Percentiles rank a stretch among this genome's conserved stretches.
These are phyloP conservation scores for Heimioporus retisporus DNA, from an alignment of 1,284 basidiomycete genomes.

Conservation along the genomic window DNA sequence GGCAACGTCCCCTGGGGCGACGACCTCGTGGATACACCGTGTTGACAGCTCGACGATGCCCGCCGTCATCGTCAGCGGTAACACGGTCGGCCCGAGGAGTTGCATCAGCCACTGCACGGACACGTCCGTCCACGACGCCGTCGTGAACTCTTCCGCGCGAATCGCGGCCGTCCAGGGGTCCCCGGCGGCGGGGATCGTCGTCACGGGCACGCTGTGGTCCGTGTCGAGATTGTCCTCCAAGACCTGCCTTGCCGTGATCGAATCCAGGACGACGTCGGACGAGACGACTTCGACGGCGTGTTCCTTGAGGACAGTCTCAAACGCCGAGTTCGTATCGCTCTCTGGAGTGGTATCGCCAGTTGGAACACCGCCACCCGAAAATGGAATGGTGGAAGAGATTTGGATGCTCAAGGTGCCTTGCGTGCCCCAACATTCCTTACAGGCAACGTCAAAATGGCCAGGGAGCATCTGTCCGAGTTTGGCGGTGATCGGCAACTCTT, in stretches of 20 bases:
- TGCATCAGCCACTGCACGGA: constrained; percentile 39
- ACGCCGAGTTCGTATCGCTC: constrained; percentile 18
- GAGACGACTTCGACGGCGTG: constrained; percentile 37
- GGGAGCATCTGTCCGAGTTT: constrained; percentile 51
- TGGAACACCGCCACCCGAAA: background rate
- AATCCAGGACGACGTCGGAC: constrained; percentile 40
- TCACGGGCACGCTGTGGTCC: constrained; percentile 20
- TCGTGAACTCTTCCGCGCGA: constrained; percentile 36
- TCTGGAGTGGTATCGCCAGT: background rate
- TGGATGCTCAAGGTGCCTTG: constrained; percentile 30
- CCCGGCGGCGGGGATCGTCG: constrained; percentile 25
- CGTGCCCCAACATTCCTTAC: constrained; percentile 49
- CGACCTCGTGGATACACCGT: constrained; percentile 50
- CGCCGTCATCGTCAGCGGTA: constrained; percentile 58
- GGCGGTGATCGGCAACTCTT: constrained; percentile 57
- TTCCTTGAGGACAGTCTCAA: constrained; percentile 38
- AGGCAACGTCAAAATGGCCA: constrained; percentile 51
- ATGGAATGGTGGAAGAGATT: constrained; percentile 20
- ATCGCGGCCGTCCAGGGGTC: constrained; percentile 39
- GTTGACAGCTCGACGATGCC: constrained; percentile 62
- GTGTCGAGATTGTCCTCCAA: constrained; percentile 41
- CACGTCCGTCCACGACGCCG: constrained; percentile 41
- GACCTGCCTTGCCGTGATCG: constrained; percentile 41
- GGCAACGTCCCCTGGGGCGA: constrained; percentile 43
- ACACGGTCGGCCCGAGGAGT: constrained; percentile 56